Evolutionary conservation across 331 rosid species (phyloP), one percentile per base, ranked within the genome.

Genomic region (Rhamnella rubrinervis): DNA sequence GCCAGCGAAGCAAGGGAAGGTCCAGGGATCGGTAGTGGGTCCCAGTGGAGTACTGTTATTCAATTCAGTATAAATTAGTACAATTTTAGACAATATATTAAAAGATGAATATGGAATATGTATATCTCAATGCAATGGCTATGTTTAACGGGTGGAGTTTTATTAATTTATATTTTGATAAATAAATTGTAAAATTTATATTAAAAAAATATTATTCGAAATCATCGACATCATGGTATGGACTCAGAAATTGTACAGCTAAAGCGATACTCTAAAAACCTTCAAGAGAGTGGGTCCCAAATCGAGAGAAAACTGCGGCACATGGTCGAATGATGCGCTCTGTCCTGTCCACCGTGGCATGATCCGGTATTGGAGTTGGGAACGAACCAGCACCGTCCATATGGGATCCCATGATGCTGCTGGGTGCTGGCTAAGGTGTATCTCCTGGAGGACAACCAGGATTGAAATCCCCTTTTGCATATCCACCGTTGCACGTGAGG

Each of bases 261-360:
- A 26, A 26, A 26, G 4, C 31, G 4, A 3, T 26, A 26, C 3
- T 1, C 31, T 26, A 26, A 26, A 26, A 26, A 31, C 35, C 6
- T 31, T n/a, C 15, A 55, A 40, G 50, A 0, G 23, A 31, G 37
- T 55, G 70, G 78, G 70, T 19, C 75, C 71, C 55, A 20, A 4
- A 17, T 4, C 1, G n/a, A 9, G 81, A 37, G 56, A 68, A 18
- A 56, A 50, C 72, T 23, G 64, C 72, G 51, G 77, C 80, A 79
- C 87, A 60, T 79, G 80, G 80, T 57, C 63, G 70, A 31, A 31
- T 31, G 35, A 31, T 31, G 35, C 6, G 35, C 35, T 31, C 35
- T 31, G 35, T 31, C 35, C 5, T 4, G 35, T 56, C 75, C 70
- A 35, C 8, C 70, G 76, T 66, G 77, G 69, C 76, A 68, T 13